Evolutionary conservation across 495 filamentous ascomycete genomes (phyloP).

Genomic region (Glutinoglossum americanum): DNA sequence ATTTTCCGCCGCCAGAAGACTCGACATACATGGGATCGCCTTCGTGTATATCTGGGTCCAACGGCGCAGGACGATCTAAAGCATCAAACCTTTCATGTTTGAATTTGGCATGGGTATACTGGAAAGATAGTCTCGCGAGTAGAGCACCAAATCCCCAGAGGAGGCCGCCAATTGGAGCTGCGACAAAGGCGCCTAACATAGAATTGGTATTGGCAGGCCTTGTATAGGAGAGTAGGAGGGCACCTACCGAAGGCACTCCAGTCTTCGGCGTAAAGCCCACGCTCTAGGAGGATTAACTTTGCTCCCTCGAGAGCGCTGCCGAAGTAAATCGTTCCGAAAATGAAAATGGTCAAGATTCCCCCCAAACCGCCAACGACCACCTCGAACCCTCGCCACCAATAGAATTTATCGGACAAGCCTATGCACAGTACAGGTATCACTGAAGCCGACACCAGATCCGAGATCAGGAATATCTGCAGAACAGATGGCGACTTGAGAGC

Average conservation of each 20-base stretch:
- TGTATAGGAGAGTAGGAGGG: background rate
- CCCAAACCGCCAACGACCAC: constrained; percentile 49
- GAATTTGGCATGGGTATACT: constrained; percentile 27
- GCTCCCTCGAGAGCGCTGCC: constrained; percentile 39
- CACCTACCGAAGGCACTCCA: constrained; percentile 46
- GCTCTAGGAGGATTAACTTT: constrained; percentile 43
- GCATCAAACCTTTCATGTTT: constrained; percentile 36
- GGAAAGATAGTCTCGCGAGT: constrained; percentile 27
- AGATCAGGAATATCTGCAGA: constrained; percentile 56
- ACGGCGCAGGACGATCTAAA: constrained; percentile 30
- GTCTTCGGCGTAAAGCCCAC: constrained; percentile 45
- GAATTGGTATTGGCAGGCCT: background rate
- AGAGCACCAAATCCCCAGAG: constrained; percentile 44
- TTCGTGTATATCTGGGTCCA: background rate
- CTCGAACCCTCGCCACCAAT: constrained; percentile 57
- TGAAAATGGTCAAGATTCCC: constrained; percentile 49
- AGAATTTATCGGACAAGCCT: constrained; percentile 36
- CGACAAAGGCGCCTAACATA: constrained; percentile 40
- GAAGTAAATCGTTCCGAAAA: constrained; percentile 50
- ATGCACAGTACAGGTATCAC: constrained; percentile 46
- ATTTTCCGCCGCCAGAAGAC: background rate
- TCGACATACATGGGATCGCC: background rate
- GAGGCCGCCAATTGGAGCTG: constrained; percentile 48
- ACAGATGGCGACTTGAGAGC: constrained; percentile 49
- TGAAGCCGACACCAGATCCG: constrained; percentile 48